Evolutionary conservation across 129 eudicot genomes (phyloP), one percentile per base, ranked within the genome.

Genomic region (Flaveria trinervia): DNA sequence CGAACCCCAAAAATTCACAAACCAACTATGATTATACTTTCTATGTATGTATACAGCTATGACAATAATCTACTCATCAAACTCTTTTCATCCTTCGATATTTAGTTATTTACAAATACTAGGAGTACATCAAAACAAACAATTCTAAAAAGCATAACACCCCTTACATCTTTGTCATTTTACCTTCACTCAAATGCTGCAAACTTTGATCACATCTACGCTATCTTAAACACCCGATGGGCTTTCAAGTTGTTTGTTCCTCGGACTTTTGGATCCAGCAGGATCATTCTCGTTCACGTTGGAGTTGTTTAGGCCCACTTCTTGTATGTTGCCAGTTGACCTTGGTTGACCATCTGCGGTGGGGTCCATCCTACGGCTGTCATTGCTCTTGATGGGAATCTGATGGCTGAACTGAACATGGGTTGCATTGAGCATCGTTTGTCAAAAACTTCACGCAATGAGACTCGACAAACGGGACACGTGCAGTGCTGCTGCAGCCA

Each of bases 401-500:
- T 73, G 44, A 86, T 16, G 13, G 96, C 93, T 60, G 98, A 90
- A 79, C 98, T 90, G 74, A 84, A 90, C 90, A 92, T 69, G 9
- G 96, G 92, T 48, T 88, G 98, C 94, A 92, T 85, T 7, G 79
- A 69, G 52, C 85, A 85, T 39, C 87, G 88, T 36, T 72, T 86
- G 52, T 88, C 95, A n/a, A 88, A 82, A 36, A 75, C 52, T 44
- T 89, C 95, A 4, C 92, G 96, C 65, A 92, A 84, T 0, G 96
- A 92, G 49, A 90, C 77, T 51, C 98, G 86, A 79, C 98, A 92
- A 55, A 92, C 95, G 0, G 98, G 98, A 57, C 98, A 92, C 17
- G 98, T 92, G 62, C 85, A 90, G 77, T 92, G 90, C 49, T 88
- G 94, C 65, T 90, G 94, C 60, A 92, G 88, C 98, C 98, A 92